Conservation (phyloP, 768 basidiomycete genomes). For the Pleurotus djamor region DNA sequence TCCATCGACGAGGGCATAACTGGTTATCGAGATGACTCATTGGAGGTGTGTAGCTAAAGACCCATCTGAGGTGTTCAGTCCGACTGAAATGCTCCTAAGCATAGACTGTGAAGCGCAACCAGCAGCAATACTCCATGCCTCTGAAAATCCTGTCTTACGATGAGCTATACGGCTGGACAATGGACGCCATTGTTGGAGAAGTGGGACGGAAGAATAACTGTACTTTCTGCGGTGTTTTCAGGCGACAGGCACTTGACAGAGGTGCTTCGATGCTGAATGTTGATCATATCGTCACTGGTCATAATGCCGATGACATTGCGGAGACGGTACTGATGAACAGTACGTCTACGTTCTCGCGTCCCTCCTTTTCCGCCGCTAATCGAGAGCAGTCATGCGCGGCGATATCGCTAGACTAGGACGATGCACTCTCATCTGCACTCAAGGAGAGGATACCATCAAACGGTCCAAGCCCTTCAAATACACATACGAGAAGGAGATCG, state of each 20-base stretch:
- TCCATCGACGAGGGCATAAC: slow-evolving; percentile 99
- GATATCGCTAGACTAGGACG: slow-evolving; percentile 93
- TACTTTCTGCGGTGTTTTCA: slow-evolving; percentile 98
- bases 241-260: slow-evolving; percentile 93
- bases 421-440: slow-evolving; percentile 93
- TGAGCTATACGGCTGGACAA: slow-evolving; percentile 98
- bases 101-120: slow-evolving; percentile 97
- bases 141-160: slow-evolving; percentile 96
- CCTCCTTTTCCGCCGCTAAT: neutral
- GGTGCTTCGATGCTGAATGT: slow-evolving; percentile 88
- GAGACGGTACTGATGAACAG: slow-evolving; percentile 99
- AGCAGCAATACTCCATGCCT: slow-evolving; percentile 91
- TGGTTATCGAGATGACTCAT: slow-evolving; percentile 95
- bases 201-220: slow-evolving; percentile 98
- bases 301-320: slow-evolving; percentile 99
- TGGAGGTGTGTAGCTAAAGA: slow-evolving; percentile 61
- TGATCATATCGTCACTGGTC: slow-evolving; percentile 98
- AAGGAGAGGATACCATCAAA: slow-evolving; percentile 95
- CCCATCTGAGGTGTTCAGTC: neutral
- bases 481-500: slow-evolving; percentile 99
- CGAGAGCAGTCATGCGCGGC: slow-evolving; percentile 86
- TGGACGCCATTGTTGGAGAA: slow-evolving; percentile 95
- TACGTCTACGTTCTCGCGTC: slow-evolving; percentile 34
- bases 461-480: slow-evolving; percentile 99
- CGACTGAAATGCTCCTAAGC: slow-evolving; percentile 3